Evolutionary conservation across 2,329 filamentous ascomycete genomes (phyloP).

Genomic region (Aureobasidium sp.): DNA sequence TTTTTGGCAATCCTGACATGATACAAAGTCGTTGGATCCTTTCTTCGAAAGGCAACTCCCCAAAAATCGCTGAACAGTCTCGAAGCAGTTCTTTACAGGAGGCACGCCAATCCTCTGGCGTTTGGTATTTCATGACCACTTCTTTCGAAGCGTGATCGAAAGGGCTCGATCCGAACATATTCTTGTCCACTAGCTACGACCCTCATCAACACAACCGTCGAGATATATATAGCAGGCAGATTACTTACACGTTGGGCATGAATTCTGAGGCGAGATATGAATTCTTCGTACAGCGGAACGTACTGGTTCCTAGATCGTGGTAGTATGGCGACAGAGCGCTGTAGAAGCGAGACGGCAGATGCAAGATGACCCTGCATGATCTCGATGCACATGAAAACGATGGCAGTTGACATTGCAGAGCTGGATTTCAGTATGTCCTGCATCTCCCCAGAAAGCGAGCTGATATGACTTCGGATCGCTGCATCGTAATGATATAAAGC

Average conservation of each 20-base stretch:
- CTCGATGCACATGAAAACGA: conserved; percentile 2
- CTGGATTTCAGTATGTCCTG: not conserved
- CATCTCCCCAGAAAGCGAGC: not conserved
- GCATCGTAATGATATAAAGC: not conserved
- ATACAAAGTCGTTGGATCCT: not conserved
- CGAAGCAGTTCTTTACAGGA: not conserved
- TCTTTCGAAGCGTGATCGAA: not conserved
- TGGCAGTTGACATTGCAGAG: not conserved
- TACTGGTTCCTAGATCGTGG: not conserved
- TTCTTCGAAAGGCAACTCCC: not conserved
- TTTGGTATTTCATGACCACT: not conserved
- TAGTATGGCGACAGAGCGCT: not conserved
- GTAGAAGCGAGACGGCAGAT: not conserved
- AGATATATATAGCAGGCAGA: not conserved
- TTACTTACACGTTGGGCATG: not conserved
- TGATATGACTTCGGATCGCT: not conserved
- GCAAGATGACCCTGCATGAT: conserved; percentile 3
- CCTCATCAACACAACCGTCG: not conserved
- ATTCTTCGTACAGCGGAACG: not conserved
- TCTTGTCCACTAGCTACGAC: not conserved
- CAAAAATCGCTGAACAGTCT: not conserved
- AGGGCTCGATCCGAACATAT: not conserved
- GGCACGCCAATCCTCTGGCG: not conserved
- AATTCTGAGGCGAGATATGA: not conserved
- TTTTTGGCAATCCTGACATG: not conserved